Percentiles rank a stretch among this genome's conserved stretches.
These are phyloP conservation scores for Termitomyces heimii DNA, from an alignment of 768 basidiomycete genomes.

Conservation along the genomic window DNA sequence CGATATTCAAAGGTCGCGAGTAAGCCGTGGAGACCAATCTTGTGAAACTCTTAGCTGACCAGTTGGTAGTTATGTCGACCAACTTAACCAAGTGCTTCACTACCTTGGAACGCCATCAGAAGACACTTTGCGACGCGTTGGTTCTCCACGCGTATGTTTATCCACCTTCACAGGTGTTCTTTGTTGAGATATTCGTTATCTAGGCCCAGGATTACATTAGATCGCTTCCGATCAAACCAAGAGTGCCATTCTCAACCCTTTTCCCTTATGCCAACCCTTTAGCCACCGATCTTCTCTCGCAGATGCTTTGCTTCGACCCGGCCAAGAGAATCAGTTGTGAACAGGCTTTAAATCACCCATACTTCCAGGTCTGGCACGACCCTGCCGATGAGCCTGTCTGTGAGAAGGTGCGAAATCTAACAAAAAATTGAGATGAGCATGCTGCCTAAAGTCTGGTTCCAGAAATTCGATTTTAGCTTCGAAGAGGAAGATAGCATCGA, in stretches of 20 bases:
- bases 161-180: neutral
- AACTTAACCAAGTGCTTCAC: conserved; percentile 96
- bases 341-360: conserved; percentile 92
- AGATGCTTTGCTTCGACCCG: conserved; percentile 94
- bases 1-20: conserved; percentile 97
- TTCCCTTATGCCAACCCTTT: conserved; percentile 94
- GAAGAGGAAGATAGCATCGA: conserved; percentile 96
- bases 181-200: conserved; percentile 3
- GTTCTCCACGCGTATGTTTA: conserved; percentile 77
- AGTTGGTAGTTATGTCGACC: conserved; percentile 82
- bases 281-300: conserved; percentile 87
- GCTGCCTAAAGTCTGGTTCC: neutral
- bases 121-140: conserved; percentile 92
- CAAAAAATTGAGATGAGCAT: neutral
- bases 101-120: conserved; percentile 98
- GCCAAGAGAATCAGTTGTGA: conserved; percentile 95
- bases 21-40: conserved; percentile 31
- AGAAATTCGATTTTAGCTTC: conserved; percentile 96
- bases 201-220: conserved; percentile 98
- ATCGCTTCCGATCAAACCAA: conserved; percentile 93
- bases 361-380: conserved; percentile 96
- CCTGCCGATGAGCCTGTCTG: conserved; percentile 91
- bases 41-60: conserved; percentile 4
- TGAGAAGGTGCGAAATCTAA: conserved; percentile 46
- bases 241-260: conserved; percentile 85